Evolutionary conservation across 163 green algal genomes (phyloP).

Genomic region (Prototheca wickerhamii): DNA sequence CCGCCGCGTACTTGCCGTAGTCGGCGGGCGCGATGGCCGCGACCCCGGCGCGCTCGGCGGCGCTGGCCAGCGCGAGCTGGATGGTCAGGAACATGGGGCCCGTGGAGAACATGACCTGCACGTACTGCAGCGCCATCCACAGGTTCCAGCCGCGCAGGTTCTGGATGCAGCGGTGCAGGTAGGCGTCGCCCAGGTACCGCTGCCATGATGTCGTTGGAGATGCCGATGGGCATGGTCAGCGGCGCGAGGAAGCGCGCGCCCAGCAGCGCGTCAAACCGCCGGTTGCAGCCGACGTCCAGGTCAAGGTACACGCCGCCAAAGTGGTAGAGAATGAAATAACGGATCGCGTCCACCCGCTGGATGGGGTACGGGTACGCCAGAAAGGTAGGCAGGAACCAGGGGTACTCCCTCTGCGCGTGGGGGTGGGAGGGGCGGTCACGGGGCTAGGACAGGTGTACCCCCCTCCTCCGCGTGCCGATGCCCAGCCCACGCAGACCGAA

Average conservation of each 20-base stretch:
- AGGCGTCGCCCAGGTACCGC: constrained; percentile 24
- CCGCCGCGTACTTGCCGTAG: constrained; percentile 52
- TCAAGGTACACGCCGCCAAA: constrained; percentile 62
- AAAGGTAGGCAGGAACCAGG: constrained; percentile 48
- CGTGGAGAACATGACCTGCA: constrained; percentile 57
- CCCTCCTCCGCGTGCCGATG: too few relatives aligned
- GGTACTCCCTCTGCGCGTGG: constrained; percentile 30
- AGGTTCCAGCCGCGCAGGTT: constrained; percentile 31
- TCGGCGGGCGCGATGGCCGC: constrained; percentile 33
- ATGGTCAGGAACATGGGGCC: constrained; percentile 65
- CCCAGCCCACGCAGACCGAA: too few relatives aligned
- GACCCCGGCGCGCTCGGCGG: constrained; percentile 14
- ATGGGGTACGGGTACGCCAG: constrained; percentile 46
- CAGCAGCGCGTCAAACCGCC: constrained; percentile 9
- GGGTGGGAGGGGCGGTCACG: neutral
- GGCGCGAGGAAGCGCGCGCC: constrained; percentile 38
- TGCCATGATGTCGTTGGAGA: constrained; percentile 49
- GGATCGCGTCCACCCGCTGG: constrained; percentile 50
- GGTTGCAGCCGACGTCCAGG: constrained; percentile 24
- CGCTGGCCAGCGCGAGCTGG: constrained; percentile 19
- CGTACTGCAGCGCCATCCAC: constrained; percentile 46
- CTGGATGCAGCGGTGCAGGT: constrained; percentile 18
- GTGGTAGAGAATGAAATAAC: constrained; percentile 50
- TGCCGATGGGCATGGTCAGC: constrained; percentile 48
- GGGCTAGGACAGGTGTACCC: neutral